These are phyloP conservation scores for Pseudogymnoascus sp. DNA, from an alignment of 2,329 filamentous ascomycete genomes.

Conservation along the genomic window DNA sequence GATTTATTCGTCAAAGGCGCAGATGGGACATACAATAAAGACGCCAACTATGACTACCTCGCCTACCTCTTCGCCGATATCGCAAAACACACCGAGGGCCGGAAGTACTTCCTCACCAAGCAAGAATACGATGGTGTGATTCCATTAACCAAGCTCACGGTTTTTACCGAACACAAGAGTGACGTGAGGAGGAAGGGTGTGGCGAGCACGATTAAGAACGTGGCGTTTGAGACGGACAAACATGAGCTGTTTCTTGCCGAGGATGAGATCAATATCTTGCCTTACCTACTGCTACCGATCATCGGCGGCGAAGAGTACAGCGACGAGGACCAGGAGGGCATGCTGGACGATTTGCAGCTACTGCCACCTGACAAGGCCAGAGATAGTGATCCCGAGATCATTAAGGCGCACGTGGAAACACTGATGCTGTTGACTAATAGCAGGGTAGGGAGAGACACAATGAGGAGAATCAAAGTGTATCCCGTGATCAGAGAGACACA, in stretches of 20 bases:
- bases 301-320: conserved; percentile 82
- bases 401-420: conserved; percentile 85
- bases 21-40: conserved; percentile 71
- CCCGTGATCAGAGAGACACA: conserved; percentile 85
- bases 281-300: conserved; percentile 82
- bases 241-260: conserved; percentile 66
- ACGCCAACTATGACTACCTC: conserved; percentile 85
- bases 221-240: conserved; percentile 70
- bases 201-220: conserved; percentile 92
- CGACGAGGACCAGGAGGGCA: conserved; percentile 75
- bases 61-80: conserved; percentile 92
- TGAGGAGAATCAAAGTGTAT: conserved; percentile 77
- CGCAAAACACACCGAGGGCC: conserved; percentile 68
- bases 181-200: conserved; percentile 83
- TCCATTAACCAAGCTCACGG: conserved; percentile 85
- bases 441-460: conserved; percentile 61
- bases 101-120: conserved; percentile 64
- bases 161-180: conserved; percentile 87
- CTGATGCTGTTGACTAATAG: conserved; percentile 76
- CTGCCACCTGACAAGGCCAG: conserved; percentile 83
- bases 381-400: conserved; percentile 67
- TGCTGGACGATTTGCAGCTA: conserved; percentile 86
- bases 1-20: conserved; percentile 94
- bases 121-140: conserved; percentile 75
- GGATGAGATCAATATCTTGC: conserved; percentile 70